Conservation (phyloP, 192 early-diverging fungal genomes). For the Linnemannia hyalina region DNA sequence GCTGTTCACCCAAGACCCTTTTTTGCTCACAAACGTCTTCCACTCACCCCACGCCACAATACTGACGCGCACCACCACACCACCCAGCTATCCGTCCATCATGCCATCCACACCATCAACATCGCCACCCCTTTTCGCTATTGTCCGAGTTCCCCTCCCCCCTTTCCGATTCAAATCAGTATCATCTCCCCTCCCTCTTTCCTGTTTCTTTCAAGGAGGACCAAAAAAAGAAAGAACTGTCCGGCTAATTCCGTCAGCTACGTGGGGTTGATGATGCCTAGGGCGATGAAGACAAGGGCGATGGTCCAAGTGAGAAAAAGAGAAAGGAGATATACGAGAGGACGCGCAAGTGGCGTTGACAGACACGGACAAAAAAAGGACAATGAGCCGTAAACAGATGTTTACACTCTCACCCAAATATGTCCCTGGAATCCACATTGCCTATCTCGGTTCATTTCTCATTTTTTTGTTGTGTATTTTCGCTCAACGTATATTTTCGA, state of each 20-base stretch:
- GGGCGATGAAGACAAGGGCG: neutral
- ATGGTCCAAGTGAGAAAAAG: neutral
- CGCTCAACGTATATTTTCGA: neutral
- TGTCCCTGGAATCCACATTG: constrained; percentile 2
- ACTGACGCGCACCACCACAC: neutral
- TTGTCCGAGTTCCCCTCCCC: neutral
- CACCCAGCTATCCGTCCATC: neutral
- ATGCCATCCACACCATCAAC: constrained; percentile 7
- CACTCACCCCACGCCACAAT: neutral
- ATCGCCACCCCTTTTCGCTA: neutral
- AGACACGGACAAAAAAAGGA: neutral
- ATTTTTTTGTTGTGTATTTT: neutral
- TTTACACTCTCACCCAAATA: neutral
- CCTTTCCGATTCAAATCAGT: neutral
- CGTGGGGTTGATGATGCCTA: neutral
- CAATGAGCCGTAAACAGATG: neutral
- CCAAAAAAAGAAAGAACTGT: neutral
- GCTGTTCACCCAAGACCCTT: neutral
- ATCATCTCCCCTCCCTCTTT: neutral
- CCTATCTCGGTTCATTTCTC: constrained; percentile 1
- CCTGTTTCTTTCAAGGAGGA: neutral
- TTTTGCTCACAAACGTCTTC: constrained; percentile 6
- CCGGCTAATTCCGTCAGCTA: neutral
- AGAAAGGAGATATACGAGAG: neutral
- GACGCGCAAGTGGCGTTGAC: neutral